A percentile compares a stretch with the other conserved stretches of the same genome.
phyloP scores from a whole-genome alignment of 208 protist genomes.

The Kentomonas sorsogonicus region DNA sequence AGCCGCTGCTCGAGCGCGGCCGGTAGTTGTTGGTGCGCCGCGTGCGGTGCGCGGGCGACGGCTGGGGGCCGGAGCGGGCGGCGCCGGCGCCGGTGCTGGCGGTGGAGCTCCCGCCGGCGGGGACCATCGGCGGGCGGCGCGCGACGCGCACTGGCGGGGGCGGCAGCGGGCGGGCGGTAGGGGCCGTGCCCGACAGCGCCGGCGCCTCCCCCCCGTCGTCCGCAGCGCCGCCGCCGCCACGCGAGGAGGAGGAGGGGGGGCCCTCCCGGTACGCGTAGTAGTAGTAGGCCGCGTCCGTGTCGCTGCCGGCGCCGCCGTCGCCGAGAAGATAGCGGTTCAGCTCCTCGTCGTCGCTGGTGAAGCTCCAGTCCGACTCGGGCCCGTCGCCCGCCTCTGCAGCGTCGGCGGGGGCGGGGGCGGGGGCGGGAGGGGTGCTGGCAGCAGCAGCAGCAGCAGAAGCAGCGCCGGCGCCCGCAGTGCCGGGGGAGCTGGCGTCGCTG shows the following conservation, averaged over 20 bases:
- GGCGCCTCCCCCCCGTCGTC: not conserved
- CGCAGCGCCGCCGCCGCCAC: not conserved
- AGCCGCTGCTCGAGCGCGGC: constrained; percentile 16
- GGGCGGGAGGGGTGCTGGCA: too few relatives aligned
- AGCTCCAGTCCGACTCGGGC: too few relatives aligned
- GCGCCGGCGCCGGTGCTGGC: constrained; percentile 1
- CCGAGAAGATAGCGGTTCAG: too few relatives aligned
- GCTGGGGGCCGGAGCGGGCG: constrained; percentile 10
- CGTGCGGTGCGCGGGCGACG: constrained; percentile 12
- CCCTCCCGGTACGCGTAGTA: not conserved
- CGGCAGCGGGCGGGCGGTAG: not conserved
- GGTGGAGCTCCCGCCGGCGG: not conserved
- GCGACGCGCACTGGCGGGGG: constrained; percentile 1
- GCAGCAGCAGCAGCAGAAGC: too few relatives aligned
- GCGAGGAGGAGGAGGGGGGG: not conserved
- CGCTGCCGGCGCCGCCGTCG: not conserved
- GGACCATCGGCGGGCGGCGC: constrained; percentile 15
- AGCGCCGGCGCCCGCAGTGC: too few relatives aligned
- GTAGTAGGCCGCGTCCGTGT: not conserved
- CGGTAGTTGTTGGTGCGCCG: constrained; percentile 12
- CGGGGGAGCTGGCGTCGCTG: too few relatives aligned
- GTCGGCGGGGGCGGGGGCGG: too few relatives aligned
- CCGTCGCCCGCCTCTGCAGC: too few relatives aligned
- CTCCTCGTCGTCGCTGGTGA: not conserved
- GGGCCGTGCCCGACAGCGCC: constrained; percentile 15